These are phyloP conservation scores for Sequoiadendron giganteum DNA, from an alignment of 75 land plant genomes.

Conservation along the genomic window DNA sequence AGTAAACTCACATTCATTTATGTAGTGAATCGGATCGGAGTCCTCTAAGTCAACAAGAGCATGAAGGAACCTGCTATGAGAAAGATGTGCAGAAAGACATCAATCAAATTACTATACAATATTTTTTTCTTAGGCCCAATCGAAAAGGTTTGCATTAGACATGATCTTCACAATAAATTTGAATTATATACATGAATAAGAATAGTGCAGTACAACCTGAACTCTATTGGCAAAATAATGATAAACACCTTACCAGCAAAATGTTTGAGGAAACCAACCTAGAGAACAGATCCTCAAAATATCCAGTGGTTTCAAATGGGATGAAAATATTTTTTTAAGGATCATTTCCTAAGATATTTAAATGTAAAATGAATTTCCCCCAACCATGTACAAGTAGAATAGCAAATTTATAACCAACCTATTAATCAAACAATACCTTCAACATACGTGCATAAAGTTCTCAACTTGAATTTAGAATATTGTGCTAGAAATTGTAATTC, in stretches of 20 bases:
- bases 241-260: neutral
- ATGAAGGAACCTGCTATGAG: slow-evolving; percentile 9
- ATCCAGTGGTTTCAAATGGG: neutral
- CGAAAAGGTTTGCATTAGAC: neutral
- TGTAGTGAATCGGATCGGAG: neutral
- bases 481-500: neutral
- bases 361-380: neutral
- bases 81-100: neutral
- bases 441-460: neutral
- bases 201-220: neutral
- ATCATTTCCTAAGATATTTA: neutral
- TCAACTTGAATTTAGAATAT: neutral
- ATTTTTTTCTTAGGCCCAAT: neutral
- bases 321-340: neutral
- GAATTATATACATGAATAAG: neutral
- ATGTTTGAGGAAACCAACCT: neutral
- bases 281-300: neutral
- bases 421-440: neutral
- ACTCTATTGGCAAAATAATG: neutral
- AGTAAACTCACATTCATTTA: slow-evolving; percentile 8
- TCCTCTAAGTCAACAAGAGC: neutral
- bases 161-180: neutral
- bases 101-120: neutral
- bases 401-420: neutral
- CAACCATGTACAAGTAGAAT: neutral